A percentile compares a stretch with the other conserved stretches of the same genome.
Evolutionary conservation across 1,284 basidiomycete genomes (phyloP).

Genomic region (Schizophyllum commune): DNA sequence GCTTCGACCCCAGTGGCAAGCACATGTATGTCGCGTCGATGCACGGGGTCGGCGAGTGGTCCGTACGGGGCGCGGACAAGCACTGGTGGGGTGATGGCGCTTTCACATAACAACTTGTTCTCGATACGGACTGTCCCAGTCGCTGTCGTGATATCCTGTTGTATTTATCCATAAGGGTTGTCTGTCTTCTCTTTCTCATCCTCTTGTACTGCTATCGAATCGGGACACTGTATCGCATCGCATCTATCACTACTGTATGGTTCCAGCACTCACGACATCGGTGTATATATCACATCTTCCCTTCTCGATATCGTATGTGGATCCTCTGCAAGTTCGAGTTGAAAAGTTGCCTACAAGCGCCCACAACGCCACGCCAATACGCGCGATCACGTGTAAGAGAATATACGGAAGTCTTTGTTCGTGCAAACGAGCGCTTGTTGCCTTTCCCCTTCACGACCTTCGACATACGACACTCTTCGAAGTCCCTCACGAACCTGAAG

Average conservation of each 20-base stretch:
- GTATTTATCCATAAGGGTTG: background rate
- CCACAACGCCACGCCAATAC: background rate
- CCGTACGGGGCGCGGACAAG: conserved; percentile 50
- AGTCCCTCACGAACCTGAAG: background rate
- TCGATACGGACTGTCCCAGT: background rate
- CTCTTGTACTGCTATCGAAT: background rate
- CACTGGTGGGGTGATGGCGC: conserved; percentile 45
- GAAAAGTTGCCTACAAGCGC: background rate
- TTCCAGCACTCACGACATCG: background rate
- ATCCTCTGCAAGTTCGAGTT: background rate
- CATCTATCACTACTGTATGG: background rate
- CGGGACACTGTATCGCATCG: background rate
- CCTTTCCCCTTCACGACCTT: background rate
- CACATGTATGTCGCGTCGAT: conserved; percentile 62
- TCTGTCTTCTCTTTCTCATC: background rate
- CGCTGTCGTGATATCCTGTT: background rate
- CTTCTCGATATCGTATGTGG: no score
- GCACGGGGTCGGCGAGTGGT: conserved; percentile 59
- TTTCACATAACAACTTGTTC: background rate
- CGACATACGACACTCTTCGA: background rate
- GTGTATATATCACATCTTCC: no score
- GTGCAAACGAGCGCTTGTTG: background rate
- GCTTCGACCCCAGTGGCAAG: conserved; percentile 65
- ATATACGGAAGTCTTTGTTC: background rate
- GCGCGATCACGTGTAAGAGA: background rate